phyloP scores from a whole-genome alignment of 2,329 filamentous ascomycete genomes.

The Lojkania enalia region DNA sequence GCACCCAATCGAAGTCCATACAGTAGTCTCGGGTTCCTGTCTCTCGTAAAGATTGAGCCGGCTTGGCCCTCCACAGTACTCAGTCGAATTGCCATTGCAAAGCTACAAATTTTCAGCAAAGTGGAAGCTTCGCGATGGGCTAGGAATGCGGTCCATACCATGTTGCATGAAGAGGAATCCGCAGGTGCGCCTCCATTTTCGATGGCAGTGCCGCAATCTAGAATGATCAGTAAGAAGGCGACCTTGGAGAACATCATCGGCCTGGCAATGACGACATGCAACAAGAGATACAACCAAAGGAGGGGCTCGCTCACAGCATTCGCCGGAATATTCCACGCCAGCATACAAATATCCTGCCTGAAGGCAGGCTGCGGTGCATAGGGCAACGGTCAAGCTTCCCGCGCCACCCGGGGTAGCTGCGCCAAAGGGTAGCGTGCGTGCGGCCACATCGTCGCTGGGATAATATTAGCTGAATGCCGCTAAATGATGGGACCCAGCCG shows the following conservation, averaged over 20 bases:
- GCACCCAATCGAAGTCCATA: conserved; percentile 13
- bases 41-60: conserved; percentile 9
- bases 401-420: conserved; percentile 12
- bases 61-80: conserved; percentile 18
- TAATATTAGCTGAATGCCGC: conserved; percentile 15
- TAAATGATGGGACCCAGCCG: conserved; percentile 1
- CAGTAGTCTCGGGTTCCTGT: conserved; percentile 1
- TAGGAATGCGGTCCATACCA: conserved; percentile 32
- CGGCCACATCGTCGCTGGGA: conserved; percentile 16
- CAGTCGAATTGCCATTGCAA: conserved; percentile 30
- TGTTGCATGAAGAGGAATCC: conserved; percentile 36
- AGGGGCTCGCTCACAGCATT: conserved; percentile 21
- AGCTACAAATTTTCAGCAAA: conserved; percentile 8
- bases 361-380: conserved; percentile 23
- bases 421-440: conserved; percentile 13
- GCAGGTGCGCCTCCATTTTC: conserved; percentile 17
- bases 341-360: conserved; percentile 20
- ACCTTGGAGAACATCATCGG: conserved; percentile 4
- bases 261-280: neutral
- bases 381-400: conserved; percentile 17
- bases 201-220: conserved; percentile 23
- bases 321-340: conserved; percentile 22
- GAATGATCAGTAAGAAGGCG: conserved; percentile 10
- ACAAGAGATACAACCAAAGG: conserved; percentile 10
- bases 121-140: neutral